phyloP scores from a whole-genome alignment of 2,329 filamentous ascomycete genomes.

The Xylariaceae sp. region DNA sequence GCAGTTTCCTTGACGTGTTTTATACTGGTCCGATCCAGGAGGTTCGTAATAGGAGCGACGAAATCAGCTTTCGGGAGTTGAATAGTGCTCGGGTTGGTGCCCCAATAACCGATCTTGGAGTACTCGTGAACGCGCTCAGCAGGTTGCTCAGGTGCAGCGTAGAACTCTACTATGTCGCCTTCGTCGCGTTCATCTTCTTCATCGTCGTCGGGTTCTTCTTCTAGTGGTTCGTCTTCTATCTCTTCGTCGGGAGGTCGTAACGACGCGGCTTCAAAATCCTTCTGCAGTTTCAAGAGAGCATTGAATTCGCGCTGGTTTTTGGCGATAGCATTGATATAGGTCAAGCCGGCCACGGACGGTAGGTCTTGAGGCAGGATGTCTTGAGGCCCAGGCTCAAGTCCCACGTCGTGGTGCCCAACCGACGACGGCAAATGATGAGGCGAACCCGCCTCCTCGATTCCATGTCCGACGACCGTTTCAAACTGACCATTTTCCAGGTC shows the following conservation, averaged over 20 bases:
- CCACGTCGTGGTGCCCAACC: slow-evolving; percentile 26
- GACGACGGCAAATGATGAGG: background rate
- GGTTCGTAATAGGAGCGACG: slow-evolving; percentile 62
- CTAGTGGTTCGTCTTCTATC: slow-evolving; percentile 30
- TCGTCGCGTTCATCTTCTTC: slow-evolving; percentile 37
- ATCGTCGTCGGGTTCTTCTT: slow-evolving; percentile 33
- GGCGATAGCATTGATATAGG: slow-evolving; percentile 47
- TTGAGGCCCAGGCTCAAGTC: slow-evolving; percentile 22
- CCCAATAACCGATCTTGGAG: slow-evolving; percentile 69
- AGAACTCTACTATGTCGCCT: slow-evolving; percentile 33
- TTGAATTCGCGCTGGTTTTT: slow-evolving; percentile 53
- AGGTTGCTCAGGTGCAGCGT: slow-evolving; percentile 27
- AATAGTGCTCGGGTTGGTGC: slow-evolving; percentile 68
- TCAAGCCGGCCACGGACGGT: slow-evolving; percentile 35
- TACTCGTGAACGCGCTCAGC: slow-evolving; percentile 65
- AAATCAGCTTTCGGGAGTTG: slow-evolving; percentile 68
- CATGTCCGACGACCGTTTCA: slow-evolving; percentile 56
- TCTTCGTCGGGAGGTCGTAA: slow-evolving; percentile 34
- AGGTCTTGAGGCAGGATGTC: slow-evolving; percentile 23
- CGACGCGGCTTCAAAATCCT: slow-evolving; percentile 50
- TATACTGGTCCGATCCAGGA: slow-evolving; percentile 64
- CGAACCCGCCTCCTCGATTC: background rate
- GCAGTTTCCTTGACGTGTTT: slow-evolving; percentile 73
- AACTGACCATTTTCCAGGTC: slow-evolving; percentile 53
- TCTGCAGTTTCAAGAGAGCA: slow-evolving; percentile 52